Evolutionary conservation across 495 filamentous ascomycete species (phyloP).

Genomic region (Podospora bellae-mahoneyi): DNA sequence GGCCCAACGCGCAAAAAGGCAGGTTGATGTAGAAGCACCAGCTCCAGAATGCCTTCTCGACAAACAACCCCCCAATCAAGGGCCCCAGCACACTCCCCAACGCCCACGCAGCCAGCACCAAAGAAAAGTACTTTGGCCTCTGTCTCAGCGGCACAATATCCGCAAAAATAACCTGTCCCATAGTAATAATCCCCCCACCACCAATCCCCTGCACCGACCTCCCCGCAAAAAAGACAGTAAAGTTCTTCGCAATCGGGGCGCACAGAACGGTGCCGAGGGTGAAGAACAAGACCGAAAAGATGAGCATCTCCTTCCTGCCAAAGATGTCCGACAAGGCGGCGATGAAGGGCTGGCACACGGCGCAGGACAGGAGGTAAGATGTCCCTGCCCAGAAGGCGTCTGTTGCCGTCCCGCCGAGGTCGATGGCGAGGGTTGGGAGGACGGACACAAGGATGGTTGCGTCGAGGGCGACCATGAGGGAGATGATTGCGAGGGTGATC

Average conservation of each 20-base stretch:
- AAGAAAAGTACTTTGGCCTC: slow-evolving; percentile 38
- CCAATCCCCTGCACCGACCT: slow-evolving; percentile 78
- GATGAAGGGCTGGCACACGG: slow-evolving; percentile 49
- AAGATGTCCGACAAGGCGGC: slow-evolving; percentile 51
- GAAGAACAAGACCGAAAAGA: slow-evolving; percentile 41
- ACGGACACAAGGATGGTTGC: slow-evolving; percentile 52
- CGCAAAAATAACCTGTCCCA: slow-evolving; percentile 75
- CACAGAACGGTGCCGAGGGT: slow-evolving; percentile 45
- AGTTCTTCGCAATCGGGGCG: slow-evolving; percentile 35
- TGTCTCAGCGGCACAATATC: slow-evolving; percentile 42
- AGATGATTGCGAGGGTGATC: slow-evolving; percentile 42
- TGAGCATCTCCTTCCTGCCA: slow-evolving; percentile 47
- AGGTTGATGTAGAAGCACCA: slow-evolving; percentile 45
- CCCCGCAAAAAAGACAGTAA: slow-evolving; percentile 67
- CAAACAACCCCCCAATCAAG: slow-evolving; percentile 73
- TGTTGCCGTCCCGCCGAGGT: slow-evolving; percentile 44
- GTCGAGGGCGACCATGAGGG: slow-evolving; percentile 54
- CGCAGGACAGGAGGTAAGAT: slow-evolving; percentile 48
- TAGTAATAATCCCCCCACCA: slow-evolving; percentile 74
- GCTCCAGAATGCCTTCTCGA: slow-evolving; percentile 43
- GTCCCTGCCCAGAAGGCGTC: slow-evolving; percentile 56
- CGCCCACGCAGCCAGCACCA: slow-evolving; percentile 58
- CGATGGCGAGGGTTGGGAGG: slow-evolving; percentile 40
- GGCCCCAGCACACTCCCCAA: slow-evolving; percentile 70
- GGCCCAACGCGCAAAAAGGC: slow-evolving; percentile 36